These are phyloP conservation scores for Myriosclerotinia scirpicola DNA, from an alignment of 2,329 filamentous ascomycete genomes.

Conservation along the genomic window DNA sequence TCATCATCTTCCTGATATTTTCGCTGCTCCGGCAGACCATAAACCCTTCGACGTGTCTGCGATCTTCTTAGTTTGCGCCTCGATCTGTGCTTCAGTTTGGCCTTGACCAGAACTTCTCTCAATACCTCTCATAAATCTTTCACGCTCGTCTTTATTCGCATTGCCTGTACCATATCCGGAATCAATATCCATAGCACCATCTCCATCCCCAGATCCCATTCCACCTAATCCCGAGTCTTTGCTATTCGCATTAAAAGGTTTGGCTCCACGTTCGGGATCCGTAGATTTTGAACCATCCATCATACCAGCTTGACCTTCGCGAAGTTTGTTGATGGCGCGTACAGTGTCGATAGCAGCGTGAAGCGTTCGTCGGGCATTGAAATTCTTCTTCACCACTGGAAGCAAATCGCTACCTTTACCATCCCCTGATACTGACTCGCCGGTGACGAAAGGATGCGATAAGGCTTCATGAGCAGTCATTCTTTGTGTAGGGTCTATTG, in stretches of 20 bases:
- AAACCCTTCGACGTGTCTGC: constrained; percentile 57
- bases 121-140: constrained; percentile 35
- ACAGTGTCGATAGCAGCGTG: constrained; percentile 72
- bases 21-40: constrained; percentile 47
- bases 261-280: constrained; percentile 49
- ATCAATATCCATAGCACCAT: constrained; percentile 34
- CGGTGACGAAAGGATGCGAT: constrained; percentile 64
- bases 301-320: constrained; percentile 58
- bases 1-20: constrained; percentile 32
- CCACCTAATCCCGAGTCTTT: constrained; percentile 48
- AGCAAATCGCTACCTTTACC: constrained; percentile 61
- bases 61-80: constrained; percentile 51
- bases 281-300: constrained; percentile 61
- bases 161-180: constrained; percentile 33
- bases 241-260: constrained; percentile 41
- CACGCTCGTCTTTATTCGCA: constrained; percentile 18
- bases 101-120: constrained; percentile 39
- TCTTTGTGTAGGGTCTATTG: constrained; percentile 80
- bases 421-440: constrained; percentile 47
- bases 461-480: constrained; percentile 86
- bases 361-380: constrained; percentile 67
- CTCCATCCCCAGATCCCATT: constrained; percentile 28
- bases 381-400: constrained; percentile 72
- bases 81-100: constrained; percentile 41
- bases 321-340: constrained; percentile 68